These are phyloP conservation scores for Ceratocystis albifundus DNA, from an alignment of 2,329 filamentous ascomycete genomes.

Conservation along the genomic window DNA sequence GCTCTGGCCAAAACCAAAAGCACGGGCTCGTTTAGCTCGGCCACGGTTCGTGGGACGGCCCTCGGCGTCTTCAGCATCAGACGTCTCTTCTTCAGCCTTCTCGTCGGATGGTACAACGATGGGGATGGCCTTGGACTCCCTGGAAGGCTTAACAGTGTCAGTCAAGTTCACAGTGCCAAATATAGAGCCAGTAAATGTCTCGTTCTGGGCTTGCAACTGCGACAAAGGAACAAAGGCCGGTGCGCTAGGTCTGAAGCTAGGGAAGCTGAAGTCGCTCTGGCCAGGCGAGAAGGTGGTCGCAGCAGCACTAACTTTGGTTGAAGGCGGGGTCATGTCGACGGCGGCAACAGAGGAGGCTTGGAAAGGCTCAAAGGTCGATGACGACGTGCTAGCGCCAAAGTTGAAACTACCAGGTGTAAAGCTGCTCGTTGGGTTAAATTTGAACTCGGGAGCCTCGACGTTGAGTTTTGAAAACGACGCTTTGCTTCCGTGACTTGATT, in stretches of 20 bases:
- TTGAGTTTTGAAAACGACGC: constrained; percentile 70
- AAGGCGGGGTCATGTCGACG: constrained; percentile 31
- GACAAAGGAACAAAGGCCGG: constrained; percentile 60
- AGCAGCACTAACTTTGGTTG: constrained; percentile 52
- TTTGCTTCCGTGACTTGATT: constrained; percentile 53
- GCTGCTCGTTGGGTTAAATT: constrained; percentile 50
- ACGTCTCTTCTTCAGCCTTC: constrained; percentile 27
- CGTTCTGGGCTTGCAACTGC: constrained; percentile 36
- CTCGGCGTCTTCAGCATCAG: constrained; percentile 38
- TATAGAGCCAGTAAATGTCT: constrained; percentile 43
- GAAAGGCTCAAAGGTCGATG: constrained; percentile 40
- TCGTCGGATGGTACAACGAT: constrained; percentile 53
- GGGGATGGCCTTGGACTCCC: constrained; percentile 71
- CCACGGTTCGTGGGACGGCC: constrained; percentile 50
- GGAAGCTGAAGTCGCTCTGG: constrained; percentile 56
- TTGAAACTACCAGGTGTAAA: constrained; percentile 40
- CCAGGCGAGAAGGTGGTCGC: constrained; percentile 62
- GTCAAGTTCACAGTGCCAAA: constrained; percentile 58
- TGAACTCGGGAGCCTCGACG: constrained; percentile 80
- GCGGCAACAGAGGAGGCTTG: constrained; percentile 32
- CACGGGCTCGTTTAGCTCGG: constrained; percentile 64
- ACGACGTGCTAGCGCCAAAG: constrained; percentile 31
- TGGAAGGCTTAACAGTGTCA: constrained; percentile 53
- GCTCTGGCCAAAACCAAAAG: constrained; percentile 29
- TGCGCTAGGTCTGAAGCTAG: constrained; percentile 64